Conservation (phyloP, 2,329 filamentous ascomycete genomes). For the Diaporthe sp. region DNA sequence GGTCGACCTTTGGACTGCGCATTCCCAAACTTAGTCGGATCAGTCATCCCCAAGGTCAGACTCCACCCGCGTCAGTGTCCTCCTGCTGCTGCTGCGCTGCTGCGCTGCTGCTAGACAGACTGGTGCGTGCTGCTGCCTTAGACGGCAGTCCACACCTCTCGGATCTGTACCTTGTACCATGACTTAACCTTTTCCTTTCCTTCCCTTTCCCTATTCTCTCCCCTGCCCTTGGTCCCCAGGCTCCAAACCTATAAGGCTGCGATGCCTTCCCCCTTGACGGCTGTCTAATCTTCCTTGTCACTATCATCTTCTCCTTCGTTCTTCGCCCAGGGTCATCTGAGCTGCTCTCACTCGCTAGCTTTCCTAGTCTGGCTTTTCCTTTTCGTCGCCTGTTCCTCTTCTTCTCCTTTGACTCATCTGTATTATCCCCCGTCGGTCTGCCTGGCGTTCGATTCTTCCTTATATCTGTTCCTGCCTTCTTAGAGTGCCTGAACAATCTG, state of each 20-base stretch:
- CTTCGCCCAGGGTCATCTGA: conserved; percentile 40
- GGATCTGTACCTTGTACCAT: conserved; percentile 35
- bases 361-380: conserved; percentile 44
- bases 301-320: conserved; percentile 47
- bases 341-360: conserved; percentile 41
- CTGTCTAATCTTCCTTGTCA: conserved; percentile 42
- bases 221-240: conserved; percentile 50
- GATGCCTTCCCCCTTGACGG: conserved; percentile 58
- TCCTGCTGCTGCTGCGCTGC: conserved; percentile 28
- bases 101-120: conserved; percentile 23
- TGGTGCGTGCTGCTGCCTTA: conserved; percentile 40
- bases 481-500: conserved; percentile 33
- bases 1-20: conserved; percentile 36
- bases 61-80: conserved; percentile 36
- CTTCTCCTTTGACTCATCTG: conserved; percentile 41
- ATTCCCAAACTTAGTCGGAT: conserved; percentile 37
- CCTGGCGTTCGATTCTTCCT: conserved; percentile 35
- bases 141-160: conserved; percentile 37
- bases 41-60: conserved; percentile 42
- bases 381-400: conserved; percentile 40
- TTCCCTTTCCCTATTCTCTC: conserved; percentile 44
- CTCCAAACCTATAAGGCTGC: conserved; percentile 68
- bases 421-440: conserved; percentile 33
- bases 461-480: conserved; percentile 29
- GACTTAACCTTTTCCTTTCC: conserved; percentile 35